phyloP scores from a whole-genome alignment of 441 rosid species.

The Syzygium malaccense region DNA sequence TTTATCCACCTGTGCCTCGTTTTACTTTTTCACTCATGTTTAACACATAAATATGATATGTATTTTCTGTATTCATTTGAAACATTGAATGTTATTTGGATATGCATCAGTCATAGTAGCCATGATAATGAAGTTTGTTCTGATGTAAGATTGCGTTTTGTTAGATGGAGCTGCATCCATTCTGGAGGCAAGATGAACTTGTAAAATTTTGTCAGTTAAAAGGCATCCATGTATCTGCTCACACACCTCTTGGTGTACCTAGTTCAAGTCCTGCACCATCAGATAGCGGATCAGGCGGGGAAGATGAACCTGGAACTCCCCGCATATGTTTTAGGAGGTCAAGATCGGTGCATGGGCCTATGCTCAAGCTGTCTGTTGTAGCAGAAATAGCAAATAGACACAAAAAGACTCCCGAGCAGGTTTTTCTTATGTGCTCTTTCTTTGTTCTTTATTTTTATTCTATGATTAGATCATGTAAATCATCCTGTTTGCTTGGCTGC shows the following conservation, averaged over 20 bases:
- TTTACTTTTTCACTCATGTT: background rate
- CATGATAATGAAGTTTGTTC: conserved; percentile 2
- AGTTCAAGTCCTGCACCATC: conserved; percentile 39
- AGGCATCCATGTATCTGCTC: conserved; percentile 63
- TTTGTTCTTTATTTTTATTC: background rate
- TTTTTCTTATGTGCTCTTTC: background rate
- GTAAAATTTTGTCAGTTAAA: conserved; percentile 48
- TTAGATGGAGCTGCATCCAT: conserved; percentile 59
- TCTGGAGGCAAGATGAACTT: conserved; percentile 63
- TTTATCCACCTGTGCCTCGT: background rate
- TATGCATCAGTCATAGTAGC: background rate
- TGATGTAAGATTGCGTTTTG: background rate
- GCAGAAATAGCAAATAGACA: conserved; percentile 41
- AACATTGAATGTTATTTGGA: background rate
- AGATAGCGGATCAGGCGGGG: conserved; percentile 56
- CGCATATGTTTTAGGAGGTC: conserved; percentile 55
- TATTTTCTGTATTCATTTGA: background rate
- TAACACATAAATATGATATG: background rate
- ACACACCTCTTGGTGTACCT: conserved; percentile 59
- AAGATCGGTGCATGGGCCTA: conserved; percentile 57
- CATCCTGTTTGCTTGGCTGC: background rate
- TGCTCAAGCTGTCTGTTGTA: conserved; percentile 51
- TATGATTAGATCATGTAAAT: background rate
- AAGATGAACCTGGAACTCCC: conserved; percentile 62
- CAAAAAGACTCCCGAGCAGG: conserved; percentile 58